Percentiles rank a stretch among this genome's conserved stretches.
Conservation (phyloP, 345 rosid species). For the Ceriops zippeliana region DNA sequence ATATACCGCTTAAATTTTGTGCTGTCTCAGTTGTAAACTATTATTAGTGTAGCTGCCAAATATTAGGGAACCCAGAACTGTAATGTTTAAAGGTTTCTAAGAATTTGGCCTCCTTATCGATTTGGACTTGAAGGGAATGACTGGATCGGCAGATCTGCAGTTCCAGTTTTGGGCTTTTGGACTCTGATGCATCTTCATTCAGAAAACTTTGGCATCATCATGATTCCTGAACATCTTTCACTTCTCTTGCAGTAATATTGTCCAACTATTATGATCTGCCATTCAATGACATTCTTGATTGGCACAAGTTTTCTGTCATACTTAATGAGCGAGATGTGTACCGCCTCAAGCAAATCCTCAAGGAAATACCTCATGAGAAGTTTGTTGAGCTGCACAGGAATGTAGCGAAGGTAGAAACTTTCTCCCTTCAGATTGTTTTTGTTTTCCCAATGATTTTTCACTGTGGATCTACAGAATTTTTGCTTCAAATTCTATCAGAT, state of each 20-base stretch:
- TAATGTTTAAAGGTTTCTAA: background rate
- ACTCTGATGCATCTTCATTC: background rate
- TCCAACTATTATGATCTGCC: constrained; percentile 18
- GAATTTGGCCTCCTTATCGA: background rate
- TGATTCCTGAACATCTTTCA: background rate
- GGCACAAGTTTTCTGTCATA: constrained; percentile 16
- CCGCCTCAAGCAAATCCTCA: constrained; percentile 7
- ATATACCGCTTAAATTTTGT: no score
- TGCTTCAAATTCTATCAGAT: background rate
- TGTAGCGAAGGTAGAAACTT: constrained; percentile 60
- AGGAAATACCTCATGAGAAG: constrained; percentile 19
- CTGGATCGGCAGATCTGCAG: background rate
- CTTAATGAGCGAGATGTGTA: constrained; percentile 14
- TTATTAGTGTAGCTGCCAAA: background rate
- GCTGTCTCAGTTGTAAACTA: background rate
- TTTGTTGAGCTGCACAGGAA: constrained; percentile 67
- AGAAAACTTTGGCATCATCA: background rate
- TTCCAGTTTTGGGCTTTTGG: background rate
- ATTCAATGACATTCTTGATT: constrained; percentile 21
- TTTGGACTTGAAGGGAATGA: constrained; percentile 1
- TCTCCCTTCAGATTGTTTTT: background rate
- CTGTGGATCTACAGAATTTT: background rate
- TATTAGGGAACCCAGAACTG: background rate
- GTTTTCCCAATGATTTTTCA: background rate
- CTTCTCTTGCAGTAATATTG: constrained; percentile 17